Conservation (phyloP, 2,329 filamentous ascomycete species). For the Phoma herbarum region DNA sequence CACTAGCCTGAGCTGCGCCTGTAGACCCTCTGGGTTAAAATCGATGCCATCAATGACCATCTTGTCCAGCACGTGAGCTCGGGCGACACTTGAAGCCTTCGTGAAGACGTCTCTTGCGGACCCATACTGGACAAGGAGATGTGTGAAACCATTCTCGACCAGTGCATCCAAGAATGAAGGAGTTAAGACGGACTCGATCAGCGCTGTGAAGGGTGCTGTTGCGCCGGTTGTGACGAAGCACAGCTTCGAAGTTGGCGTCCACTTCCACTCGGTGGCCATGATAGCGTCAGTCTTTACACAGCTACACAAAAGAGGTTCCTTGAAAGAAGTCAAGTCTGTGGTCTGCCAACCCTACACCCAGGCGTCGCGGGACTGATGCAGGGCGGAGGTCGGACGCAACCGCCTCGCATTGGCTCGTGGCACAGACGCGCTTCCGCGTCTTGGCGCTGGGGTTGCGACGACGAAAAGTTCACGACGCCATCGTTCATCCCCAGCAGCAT, state of each 20-base stretch:
- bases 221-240: constrained; percentile 94
- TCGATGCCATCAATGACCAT: constrained; percentile 67
- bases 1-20: constrained; percentile 64
- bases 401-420: constrained; percentile 29
- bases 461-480: constrained; percentile 46
- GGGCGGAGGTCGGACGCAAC: constrained; percentile 36
- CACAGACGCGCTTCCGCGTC: constrained; percentile 27
- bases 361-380: constrained; percentile 9
- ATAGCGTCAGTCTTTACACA: not conserved
- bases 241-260: constrained; percentile 49
- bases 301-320: not conserved
- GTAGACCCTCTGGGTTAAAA: constrained; percentile 69
- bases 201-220: constrained; percentile 79
- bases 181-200: constrained; percentile 73
- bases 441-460: constrained; percentile 18
- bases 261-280: constrained; percentile 35
- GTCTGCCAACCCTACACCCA: not conserved
- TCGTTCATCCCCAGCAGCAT: constrained; percentile 36
- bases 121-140: constrained; percentile 83
- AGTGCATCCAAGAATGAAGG: constrained; percentile 71
- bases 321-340: not conserved
- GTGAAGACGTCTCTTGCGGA: constrained; percentile 66
- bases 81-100: constrained; percentile 26
- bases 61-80: constrained; percentile 20
- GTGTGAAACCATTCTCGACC: constrained; percentile 67